These are phyloP conservation scores for Corylus avellana DNA, from an alignment of 306 rosid genomes.

Conservation along the genomic window DNA sequence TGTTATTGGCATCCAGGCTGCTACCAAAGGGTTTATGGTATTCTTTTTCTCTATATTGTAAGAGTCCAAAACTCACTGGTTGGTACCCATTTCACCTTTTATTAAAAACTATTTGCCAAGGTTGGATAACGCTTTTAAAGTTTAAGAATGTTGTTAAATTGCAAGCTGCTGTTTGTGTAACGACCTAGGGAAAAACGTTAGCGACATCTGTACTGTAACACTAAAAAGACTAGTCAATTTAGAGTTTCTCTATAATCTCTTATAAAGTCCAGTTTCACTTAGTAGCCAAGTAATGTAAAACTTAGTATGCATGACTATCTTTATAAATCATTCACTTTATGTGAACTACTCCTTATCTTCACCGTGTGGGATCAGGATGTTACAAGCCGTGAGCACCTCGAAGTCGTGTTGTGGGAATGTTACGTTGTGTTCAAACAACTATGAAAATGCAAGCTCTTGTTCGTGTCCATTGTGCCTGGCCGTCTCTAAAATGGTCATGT, in stretches of 20 bases:
- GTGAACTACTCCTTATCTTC: too few species aligned
- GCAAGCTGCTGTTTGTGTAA: constrained; percentile 69
- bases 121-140: constrained; percentile 51
- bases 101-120: constrained; percentile 47
- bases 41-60: constrained; percentile 23
- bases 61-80: constrained; percentile 13
- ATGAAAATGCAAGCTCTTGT: constrained; percentile 83
- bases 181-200: too few species aligned
- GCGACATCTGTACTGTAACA: too few species aligned
- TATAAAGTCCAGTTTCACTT: too few species aligned
- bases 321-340: too few species aligned
- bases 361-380: too few species aligned
- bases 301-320: too few species aligned
- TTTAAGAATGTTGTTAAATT: constrained; percentile 65
- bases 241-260: too few species aligned
- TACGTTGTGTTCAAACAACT: constrained; percentile 87
- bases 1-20: constrained; percentile 70
- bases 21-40: constrained; percentile 79
- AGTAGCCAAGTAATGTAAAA: too few species aligned
- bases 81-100: constrained; percentile 11
- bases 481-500: constrained; percentile 20
- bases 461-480: constrained; percentile 65
- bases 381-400: constrained; percentile 71
- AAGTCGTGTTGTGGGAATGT: constrained; percentile 82
- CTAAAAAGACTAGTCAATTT: too few species aligned